Percentiles rank a stretch among this genome's conserved stretches.
Evolutionary conservation across 2,329 filamentous ascomycete species (phyloP).

Genomic region (Metarhizium brunneum): DNA sequence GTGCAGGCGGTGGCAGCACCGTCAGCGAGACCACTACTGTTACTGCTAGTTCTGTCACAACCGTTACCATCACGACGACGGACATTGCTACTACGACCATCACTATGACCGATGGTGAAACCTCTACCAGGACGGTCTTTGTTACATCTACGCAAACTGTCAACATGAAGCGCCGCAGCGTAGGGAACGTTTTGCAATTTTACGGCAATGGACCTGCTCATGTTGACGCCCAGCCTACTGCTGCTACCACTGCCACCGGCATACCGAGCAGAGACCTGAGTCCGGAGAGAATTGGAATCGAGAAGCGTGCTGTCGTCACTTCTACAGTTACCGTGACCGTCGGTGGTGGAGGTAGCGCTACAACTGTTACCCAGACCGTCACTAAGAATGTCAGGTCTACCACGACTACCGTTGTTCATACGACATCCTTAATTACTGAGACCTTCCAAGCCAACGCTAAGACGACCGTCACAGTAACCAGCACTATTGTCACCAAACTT

Average conservation of each 20-base stretch:
- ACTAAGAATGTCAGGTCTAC: constrained; percentile 24
- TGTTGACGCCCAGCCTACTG: constrained; percentile 10
- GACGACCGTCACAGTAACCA: constrained; percentile 29
- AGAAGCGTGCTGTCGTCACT: constrained; percentile 26
- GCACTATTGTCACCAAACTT: constrained; percentile 25
- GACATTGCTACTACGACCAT: constrained; percentile 26
- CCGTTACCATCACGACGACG: constrained; percentile 25
- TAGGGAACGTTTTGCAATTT: constrained; percentile 13
- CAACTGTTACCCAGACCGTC: constrained; percentile 18
- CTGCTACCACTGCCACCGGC: constrained; percentile 9
- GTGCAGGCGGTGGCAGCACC: constrained; percentile 15
- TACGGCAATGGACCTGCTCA: constrained; percentile 4
- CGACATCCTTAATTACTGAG: constrained; percentile 22
- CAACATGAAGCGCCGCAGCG: constrained; percentile 24
- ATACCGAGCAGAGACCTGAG: constrained; percentile 10
- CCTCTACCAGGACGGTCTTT: constrained; percentile 26
- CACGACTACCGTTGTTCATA: constrained; percentile 18
- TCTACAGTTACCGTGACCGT: constrained; percentile 22
- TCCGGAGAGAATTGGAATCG: constrained; percentile 12
- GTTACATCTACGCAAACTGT: constrained; percentile 23
- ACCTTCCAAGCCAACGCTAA: constrained; percentile 25
- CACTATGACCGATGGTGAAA: constrained; percentile 24
- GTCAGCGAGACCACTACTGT: constrained; percentile 21
- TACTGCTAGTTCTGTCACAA: constrained; percentile 17
- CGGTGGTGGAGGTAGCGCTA: constrained; percentile 10